phyloP scores from a whole-genome alignment of 1,139 yeast species.

The Yarrowia galli region DNA sequence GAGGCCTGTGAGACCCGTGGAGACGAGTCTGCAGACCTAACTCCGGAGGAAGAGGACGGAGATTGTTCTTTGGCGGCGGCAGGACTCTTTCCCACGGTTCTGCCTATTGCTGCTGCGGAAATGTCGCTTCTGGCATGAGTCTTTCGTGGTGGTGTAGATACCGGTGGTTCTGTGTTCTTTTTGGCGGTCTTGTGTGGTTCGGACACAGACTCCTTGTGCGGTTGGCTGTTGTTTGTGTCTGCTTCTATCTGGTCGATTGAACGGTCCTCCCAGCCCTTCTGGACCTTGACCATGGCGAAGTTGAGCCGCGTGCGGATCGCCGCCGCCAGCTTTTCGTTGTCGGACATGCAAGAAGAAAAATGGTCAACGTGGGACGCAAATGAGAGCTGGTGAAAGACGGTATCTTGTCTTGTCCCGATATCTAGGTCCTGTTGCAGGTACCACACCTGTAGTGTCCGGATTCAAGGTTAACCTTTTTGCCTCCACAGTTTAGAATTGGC shows the following conservation, averaged over 20 bases:
- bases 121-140: conserved; percentile 5
- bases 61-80: neutral
- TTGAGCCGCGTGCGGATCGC: conserved; percentile 37
- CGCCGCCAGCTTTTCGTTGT: conserved; percentile 34
- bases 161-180: neutral
- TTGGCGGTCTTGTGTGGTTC: too few relatives aligned
- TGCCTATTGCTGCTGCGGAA: conserved; percentile 4
- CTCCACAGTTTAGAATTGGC: conserved; percentile 35
- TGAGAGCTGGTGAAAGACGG: neutral
- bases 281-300: conserved; percentile 37
- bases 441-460: neutral
- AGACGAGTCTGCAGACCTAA: conserved; percentile 12
- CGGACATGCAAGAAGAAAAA: conserved; percentile 18
- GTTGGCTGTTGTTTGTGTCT: neutral
- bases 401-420: conserved; percentile 5
- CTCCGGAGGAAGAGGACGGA: neutral
- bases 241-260: conserved; percentile 22
- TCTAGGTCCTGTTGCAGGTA: conserved; percentile 2
- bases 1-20: conserved; percentile 2
- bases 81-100: neutral
- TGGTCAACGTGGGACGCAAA: neutral
- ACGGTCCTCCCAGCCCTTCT: conserved; percentile 36
- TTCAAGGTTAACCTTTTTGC: conserved; percentile 19
- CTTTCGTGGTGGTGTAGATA: neutral
- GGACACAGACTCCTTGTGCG: neutral